phyloP scores from a whole-genome alignment of 768 basidiomycete species.

The Agrocybe pediades region DNA sequence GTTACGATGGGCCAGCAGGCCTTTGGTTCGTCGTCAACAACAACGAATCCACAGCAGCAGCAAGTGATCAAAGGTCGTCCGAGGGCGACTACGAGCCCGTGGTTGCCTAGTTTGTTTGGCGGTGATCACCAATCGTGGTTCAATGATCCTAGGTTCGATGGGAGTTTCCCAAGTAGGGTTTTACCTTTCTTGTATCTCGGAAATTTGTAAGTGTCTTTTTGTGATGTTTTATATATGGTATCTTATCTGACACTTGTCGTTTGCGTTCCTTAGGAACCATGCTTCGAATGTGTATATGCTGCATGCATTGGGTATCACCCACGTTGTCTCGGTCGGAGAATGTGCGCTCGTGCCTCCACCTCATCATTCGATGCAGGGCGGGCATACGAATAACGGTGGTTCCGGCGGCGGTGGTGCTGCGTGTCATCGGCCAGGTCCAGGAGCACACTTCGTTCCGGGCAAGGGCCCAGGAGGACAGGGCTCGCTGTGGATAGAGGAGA shows the following conservation, averaged over 20 bases:
- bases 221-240: slow-evolving; percentile 13
- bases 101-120: slow-evolving; percentile 58
- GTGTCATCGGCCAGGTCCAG: slow-evolving; percentile 29
- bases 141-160: slow-evolving; percentile 90
- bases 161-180: slow-evolving; percentile 93
- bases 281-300: slow-evolving; percentile 96
- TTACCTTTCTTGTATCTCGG: slow-evolving; percentile 93
- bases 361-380: slow-evolving; percentile 31
- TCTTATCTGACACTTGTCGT: slow-evolving; percentile 1
- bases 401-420: slow-evolving; percentile 14
- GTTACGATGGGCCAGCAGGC: neutral
- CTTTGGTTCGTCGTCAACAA: slow-evolving; percentile 8
- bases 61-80: slow-evolving; percentile 48
- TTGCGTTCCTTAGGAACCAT: slow-evolving; percentile 66
- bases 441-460: slow-evolving; percentile 40
- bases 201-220: slow-evolving; percentile 71
- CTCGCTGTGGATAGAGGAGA: slow-evolving; percentile 85
- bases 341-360: slow-evolving; percentile 86
- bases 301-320: slow-evolving; percentile 92
- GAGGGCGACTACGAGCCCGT: slow-evolving; percentile 71
- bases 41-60: slow-evolving; percentile 9
- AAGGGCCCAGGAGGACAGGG: slow-evolving; percentile 59
- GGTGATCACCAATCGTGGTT: slow-evolving; percentile 92
- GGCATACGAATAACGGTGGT: slow-evolving; percentile 4
- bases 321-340: slow-evolving; percentile 97